Evolutionary conservation across 2,329 filamentous ascomycete species (phyloP).

Genomic region (Phoma sp.): DNA sequence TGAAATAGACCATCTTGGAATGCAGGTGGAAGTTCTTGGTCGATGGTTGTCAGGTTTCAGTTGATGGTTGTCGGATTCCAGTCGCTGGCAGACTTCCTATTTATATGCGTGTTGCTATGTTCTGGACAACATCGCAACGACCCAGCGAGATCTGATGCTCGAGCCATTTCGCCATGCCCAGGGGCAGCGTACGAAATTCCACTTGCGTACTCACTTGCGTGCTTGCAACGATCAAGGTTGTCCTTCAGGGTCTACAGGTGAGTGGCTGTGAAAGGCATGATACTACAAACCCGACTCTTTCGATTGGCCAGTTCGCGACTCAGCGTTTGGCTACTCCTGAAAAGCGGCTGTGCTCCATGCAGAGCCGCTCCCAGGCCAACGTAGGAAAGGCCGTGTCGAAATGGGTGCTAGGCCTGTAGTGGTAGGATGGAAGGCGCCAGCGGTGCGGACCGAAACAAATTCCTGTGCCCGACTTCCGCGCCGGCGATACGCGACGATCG

Average conservation of each 20-base stretch:
- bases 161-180: background rate
- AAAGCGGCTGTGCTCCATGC: background rate
- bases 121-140: background rate
- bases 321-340: background rate
- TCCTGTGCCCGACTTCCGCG: background rate
- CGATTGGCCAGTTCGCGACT: constrained; percentile 1
- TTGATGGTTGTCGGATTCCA: background rate
- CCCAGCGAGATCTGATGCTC: background rate
- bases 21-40: background rate
- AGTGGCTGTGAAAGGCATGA: constrained; percentile 9
- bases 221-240: background rate
- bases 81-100: background rate
- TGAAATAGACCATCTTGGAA: constrained; percentile 13
- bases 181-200: background rate
- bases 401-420: background rate
- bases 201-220: background rate
- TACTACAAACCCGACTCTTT: background rate
- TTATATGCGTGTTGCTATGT: background rate
- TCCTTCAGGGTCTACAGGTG: background rate
- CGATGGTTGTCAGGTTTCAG: background rate
- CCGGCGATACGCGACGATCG: background rate
- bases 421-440: background rate
- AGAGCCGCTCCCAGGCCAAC: background rate
- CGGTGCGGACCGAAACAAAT: constrained; percentile 12
- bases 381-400: background rate